Evolutionary conservation across 495 filamentous ascomycete genomes (phyloP).

Genomic region (Bacidia rubella): DNA sequence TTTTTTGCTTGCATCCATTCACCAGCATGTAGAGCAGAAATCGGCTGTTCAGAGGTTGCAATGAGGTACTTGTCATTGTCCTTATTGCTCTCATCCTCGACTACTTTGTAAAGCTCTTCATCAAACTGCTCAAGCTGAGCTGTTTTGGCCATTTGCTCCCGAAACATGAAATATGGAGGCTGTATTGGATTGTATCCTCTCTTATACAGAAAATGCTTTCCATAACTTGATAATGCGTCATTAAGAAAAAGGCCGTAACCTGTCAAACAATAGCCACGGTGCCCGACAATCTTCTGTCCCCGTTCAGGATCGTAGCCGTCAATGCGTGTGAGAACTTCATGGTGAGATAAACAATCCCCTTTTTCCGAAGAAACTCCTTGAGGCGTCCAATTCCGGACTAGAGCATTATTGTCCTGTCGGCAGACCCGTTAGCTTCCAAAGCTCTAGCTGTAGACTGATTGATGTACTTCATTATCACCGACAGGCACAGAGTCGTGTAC

Average conservation of each 20-base stretch:
- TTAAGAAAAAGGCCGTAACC: conserved; percentile 90
- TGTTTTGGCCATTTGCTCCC: conserved; percentile 96
- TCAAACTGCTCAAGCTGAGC: conserved; percentile 96
- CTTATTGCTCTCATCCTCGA: conserved; percentile 62
- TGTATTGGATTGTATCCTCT: conserved; percentile 77
- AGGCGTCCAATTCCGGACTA: conserved; percentile 68
- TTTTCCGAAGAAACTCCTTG: conserved; percentile 56
- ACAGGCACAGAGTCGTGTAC: conserved; percentile 89
- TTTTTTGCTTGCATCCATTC: conserved; percentile 84
- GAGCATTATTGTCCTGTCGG: conserved; percentile 59
- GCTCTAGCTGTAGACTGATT: not conserved
- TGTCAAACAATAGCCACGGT: conserved; percentile 85
- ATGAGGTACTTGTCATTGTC: conserved; percentile 93
- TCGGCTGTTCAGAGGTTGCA: conserved; percentile 90
- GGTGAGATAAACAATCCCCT: conserved; percentile 67
- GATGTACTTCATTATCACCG: conserved; percentile 63
- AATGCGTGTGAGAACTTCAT: conserved; percentile 78
- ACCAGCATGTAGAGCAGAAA: conserved; percentile 80
- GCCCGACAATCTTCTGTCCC: conserved; percentile 87
- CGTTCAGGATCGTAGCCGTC: conserved; percentile 91
- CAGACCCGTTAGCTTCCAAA: not conserved
- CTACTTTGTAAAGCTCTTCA: conserved; percentile 94
- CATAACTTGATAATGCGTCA: conserved; percentile 85
- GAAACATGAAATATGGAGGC: conserved; percentile 91
- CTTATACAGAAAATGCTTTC: conserved; percentile 68